phyloP scores from a whole-genome alignment of 2,329 filamentous ascomycete genomes.

The Cordyceps javanica region DNA sequence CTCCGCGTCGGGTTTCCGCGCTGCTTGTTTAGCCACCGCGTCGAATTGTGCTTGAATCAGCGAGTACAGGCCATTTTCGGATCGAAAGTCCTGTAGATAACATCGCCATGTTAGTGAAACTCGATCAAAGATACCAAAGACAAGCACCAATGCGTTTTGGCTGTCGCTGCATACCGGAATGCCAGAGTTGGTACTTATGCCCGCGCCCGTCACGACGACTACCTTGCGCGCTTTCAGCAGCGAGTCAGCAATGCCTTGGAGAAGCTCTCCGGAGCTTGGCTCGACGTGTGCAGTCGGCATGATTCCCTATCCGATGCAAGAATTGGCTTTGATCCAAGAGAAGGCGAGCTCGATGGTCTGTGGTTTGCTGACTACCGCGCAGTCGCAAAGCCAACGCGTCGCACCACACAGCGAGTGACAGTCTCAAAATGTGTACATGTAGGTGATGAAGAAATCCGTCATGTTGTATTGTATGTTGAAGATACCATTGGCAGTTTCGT shows the following conservation, averaged over 20 bases:
- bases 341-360: neutral
- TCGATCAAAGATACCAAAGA: neutral
- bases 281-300: conserved; percentile 56
- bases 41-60: conserved; percentile 64
- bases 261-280: conserved; percentile 42
- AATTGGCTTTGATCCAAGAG: neutral
- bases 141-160: neutral
- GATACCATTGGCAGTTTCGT: too few species aligned
- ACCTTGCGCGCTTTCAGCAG: conserved; percentile 61
- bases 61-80: conserved; percentile 66
- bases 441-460: neutral
- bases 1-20: conserved; percentile 20
- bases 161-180: conserved; percentile 51
- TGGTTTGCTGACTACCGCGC: neutral
- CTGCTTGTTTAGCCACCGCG: conserved; percentile 36
- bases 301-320: conserved; percentile 18
- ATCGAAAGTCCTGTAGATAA: conserved; percentile 57
- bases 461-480: neutral
- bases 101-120: conserved; percentile 13
- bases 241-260: conserved; percentile 60
- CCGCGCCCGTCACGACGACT: conserved; percentile 66
- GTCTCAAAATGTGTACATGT: neutral
- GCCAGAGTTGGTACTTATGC: conserved; percentile 70
- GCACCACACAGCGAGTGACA: neutral
- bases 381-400: neutral